Base-by-base conservation (phyloP, 2,329 filamentous ascomycete genomes). In the Phoma sp. region DNA sequence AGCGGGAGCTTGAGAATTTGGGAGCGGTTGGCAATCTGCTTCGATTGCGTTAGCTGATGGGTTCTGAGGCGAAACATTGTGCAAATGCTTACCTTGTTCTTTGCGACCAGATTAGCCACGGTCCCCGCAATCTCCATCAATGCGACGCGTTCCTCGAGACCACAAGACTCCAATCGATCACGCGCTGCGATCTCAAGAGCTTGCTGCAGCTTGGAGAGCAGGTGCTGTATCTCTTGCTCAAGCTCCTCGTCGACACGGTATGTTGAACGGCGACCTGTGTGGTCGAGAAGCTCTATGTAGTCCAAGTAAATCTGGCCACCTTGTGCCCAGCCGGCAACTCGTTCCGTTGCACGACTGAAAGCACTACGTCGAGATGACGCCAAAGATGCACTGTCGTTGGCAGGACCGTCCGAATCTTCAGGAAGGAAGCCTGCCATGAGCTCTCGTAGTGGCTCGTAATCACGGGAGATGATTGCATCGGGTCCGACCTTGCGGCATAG, bases 401-500 rank as follows among this genome's bases (percentile, higher is more conserved):
- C 54, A 23, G 53, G 57, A 41, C 52, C 63, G 41, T 83, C 85
- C 1, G 80, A 81, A 77, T 70, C 65, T 1, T 62, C 60, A 2
- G 65, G 64, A 6, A 79, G 74, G 67, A 99, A 96, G 55, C 87
- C 86, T 14, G 81, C 80, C 33, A 98, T 82, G 35, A 97, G 80
- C 29, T 82, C 79, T 36, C 85, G 83, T 1, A 98, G 79, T 2
- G 82, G 82, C 18, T 83, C 82, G 66, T 91, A 93, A 71, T 97
- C 89, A 38, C 89, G 87, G 68, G 91, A 89, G 57, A 99, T 89
- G 59, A 99, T 84, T 9, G 91, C 86, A 25, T 83, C 81, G 0
- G 95, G 95, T 0, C 90, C 95, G 27, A 98, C 92, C 60, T 89
- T 83, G 59, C 86, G 85, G 56, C 89, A 85, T 48, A 99, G 88